A percentile compares a stretch with the other conserved stretches of the same genome.
Conservation (phyloP, 257 asterid genomes). For the Petrea volubilis region DNA sequence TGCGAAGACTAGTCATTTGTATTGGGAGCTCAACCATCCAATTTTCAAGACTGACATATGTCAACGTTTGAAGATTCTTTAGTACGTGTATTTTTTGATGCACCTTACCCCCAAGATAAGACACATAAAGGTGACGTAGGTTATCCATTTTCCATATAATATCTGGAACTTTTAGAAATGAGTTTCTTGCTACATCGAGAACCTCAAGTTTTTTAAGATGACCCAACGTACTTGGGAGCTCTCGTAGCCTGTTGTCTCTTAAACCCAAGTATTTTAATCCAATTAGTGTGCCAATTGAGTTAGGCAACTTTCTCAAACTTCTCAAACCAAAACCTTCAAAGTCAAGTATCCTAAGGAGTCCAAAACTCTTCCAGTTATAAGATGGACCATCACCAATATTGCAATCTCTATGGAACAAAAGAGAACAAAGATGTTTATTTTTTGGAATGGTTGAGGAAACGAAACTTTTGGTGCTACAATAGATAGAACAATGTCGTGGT, state of each 20-base stretch:
- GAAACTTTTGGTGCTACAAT: neutral
- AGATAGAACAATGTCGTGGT: slow-evolving; percentile 14
- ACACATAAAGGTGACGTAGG: no score
- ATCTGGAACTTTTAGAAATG: no score
- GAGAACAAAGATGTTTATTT: slow-evolving; percentile 6
- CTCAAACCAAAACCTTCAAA: no score
- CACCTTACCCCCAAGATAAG: no score
- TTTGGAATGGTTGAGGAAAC: neutral
- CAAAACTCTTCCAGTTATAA: slow-evolving; percentile 10
- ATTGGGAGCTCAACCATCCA: no score
- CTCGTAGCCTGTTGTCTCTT: neutral
- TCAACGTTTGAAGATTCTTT: no score
- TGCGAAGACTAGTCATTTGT: no score
- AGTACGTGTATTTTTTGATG: no score
- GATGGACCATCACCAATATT: neutral
- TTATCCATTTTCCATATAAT: no score
- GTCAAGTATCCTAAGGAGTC: slow-evolving; percentile 10
- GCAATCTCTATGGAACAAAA: neutral
- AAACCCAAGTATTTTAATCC: slow-evolving; percentile 23
- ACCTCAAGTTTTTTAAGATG: slow-evolving; percentile 13
- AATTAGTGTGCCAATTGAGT: neutral
- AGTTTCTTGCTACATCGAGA: slow-evolving; percentile 4
- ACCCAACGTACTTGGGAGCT: slow-evolving; percentile 15
- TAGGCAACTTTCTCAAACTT: no score
- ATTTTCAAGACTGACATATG: no score